Evolutionary conservation across 148 eudicot species (phyloP).

Genomic region (Fallopia convolvulus): DNA sequence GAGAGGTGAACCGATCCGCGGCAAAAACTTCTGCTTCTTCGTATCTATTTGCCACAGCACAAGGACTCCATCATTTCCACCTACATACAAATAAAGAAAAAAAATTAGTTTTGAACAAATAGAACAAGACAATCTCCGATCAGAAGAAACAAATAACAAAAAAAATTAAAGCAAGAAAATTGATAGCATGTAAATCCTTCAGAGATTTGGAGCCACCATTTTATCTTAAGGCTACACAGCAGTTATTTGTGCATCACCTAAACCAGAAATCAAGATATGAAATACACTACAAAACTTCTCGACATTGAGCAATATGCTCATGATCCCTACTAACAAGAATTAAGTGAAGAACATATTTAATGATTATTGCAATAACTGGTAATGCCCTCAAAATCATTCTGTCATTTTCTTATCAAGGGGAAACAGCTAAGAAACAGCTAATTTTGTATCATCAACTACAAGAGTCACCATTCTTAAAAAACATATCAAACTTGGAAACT

Average conservation of each 20-base stretch:
- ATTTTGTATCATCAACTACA: background rate
- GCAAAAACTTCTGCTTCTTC: slow-evolving; percentile 77
- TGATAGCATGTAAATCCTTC: background rate
- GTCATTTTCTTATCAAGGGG: background rate
- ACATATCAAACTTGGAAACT: no score
- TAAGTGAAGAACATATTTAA: background rate
- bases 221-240: background rate
- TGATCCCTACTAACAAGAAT: background rate
- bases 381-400: background rate
- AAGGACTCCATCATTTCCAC: slow-evolving; percentile 95
- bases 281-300: background rate
- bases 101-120: background rate
- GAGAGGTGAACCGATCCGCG: slow-evolving; percentile 77
- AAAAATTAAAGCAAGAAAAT: background rate
- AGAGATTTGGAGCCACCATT: background rate
- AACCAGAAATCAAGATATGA: background rate
- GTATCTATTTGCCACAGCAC: slow-evolving; percentile 96
- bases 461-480: background rate
- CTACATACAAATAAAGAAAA: slow-evolving; percentile 26
- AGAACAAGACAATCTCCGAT: background rate
- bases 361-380: background rate
- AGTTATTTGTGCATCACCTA: background rate
- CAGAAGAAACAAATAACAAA: background rate
- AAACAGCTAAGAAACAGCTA: background rate
- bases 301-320: background rate